Evolutionary conservation across 2,329 filamentous ascomycete species (phyloP).

Genomic region (Hypoxylon sp.): DNA sequence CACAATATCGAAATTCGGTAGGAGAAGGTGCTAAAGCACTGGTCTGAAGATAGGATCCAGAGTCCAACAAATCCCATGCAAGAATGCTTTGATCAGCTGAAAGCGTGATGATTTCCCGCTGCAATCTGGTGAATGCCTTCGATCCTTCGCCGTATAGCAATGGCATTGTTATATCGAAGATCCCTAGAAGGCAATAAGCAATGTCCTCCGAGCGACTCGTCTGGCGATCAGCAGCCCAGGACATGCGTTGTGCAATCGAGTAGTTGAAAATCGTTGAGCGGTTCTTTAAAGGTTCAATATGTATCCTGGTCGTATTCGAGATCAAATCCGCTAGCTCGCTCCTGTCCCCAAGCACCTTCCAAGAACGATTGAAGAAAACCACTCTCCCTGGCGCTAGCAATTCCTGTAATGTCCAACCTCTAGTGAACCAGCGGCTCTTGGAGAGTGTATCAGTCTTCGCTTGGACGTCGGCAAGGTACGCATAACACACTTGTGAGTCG

Average conservation of each 20-base stretch:
- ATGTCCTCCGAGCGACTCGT: constrained; percentile 58
- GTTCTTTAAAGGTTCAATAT: constrained; percentile 42
- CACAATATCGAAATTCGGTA: constrained; percentile 36
- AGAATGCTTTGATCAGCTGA: constrained; percentile 53
- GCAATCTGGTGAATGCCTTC: constrained; percentile 54
- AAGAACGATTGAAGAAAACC: constrained; percentile 47
- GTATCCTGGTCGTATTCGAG: constrained; percentile 40
- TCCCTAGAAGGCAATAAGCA: constrained; percentile 62
- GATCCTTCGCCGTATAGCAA: constrained; percentile 60
- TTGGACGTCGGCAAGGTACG: constrained; percentile 54
- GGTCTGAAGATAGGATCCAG: not conserved
- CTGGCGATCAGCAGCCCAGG: constrained; percentile 55
- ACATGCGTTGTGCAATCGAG: constrained; percentile 58
- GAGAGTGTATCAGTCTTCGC: not conserved
- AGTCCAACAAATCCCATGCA: constrained; percentile 45
- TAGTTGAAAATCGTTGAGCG: constrained; percentile 37
- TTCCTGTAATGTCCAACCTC: constrained; percentile 50
- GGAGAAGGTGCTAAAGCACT: constrained; percentile 41
- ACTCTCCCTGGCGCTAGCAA: constrained; percentile 43
- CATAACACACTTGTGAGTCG: constrained; percentile 54
- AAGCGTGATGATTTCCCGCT: constrained; percentile 55
- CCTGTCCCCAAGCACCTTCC: constrained; percentile 36
- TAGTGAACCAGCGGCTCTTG: constrained; percentile 49
- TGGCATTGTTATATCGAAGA: constrained; percentile 62
- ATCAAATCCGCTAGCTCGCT: constrained; percentile 28